phyloP scores from a whole-genome alignment of 2,329 filamentous ascomycete species.

The Neofusicoccum kwambonambiense region DNA sequence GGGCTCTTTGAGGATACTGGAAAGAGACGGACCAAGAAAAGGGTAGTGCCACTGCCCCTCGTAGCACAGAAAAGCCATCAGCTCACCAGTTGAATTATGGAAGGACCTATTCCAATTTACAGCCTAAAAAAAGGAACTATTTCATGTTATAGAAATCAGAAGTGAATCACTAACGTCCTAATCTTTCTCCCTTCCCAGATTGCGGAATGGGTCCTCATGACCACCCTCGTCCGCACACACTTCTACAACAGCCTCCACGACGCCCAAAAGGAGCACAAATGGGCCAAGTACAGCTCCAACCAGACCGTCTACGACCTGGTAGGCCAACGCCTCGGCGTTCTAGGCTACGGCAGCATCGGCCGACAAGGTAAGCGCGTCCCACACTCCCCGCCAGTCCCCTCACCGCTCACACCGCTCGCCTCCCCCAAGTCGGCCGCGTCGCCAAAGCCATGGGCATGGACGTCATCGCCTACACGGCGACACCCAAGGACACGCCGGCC shows the following conservation, averaged over 20 bases:
- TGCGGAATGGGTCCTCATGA: constrained; percentile 65
- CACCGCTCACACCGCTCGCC: not conserved
- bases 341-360: constrained; percentile 64
- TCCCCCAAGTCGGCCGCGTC: constrained; percentile 52
- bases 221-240: constrained; percentile 58
- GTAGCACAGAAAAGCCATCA: too few relatives aligned
- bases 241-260: constrained; percentile 56
- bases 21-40: too few relatives aligned
- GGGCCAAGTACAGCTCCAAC: constrained; percentile 42
- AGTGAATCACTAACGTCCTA: not conserved
- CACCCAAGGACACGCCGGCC: constrained; percentile 64
- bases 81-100: too few relatives aligned
- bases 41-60: too few relatives aligned
- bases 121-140: too few relatives aligned
- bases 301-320: constrained; percentile 53
- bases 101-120: too few relatives aligned
- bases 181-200: constrained; percentile 38
- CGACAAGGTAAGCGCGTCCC: constrained; percentile 44
- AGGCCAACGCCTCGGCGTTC: constrained; percentile 57
- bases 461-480: constrained; percentile 73
- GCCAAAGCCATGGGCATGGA: constrained; percentile 67
- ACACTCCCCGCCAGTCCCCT: not conserved
- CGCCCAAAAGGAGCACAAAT: constrained; percentile 56
- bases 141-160: not conserved
- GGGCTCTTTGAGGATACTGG: too few relatives aligned